Evolutionary conservation across 148 eudicot genomes (phyloP).

Genomic region (Gaultheria prostrata): DNA sequence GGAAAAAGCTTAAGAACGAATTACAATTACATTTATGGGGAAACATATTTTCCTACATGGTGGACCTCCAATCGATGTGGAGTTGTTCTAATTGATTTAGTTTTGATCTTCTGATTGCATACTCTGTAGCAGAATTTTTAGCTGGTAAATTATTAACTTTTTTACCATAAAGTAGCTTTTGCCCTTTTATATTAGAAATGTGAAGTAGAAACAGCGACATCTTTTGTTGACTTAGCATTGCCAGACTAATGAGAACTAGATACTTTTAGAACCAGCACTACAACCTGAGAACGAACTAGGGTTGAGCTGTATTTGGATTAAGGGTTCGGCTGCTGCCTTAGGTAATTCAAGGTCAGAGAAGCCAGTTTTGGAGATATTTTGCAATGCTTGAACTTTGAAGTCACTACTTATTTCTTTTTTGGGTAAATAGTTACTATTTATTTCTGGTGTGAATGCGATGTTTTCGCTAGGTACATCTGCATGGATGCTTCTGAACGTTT

Average conservation of each 20-base stretch:
- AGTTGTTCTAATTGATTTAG: background rate
- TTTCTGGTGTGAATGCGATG: too few species aligned
- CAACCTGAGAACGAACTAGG: background rate
- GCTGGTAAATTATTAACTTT: background rate
- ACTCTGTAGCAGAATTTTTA: background rate
- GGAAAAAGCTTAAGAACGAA: background rate
- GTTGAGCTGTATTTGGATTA: too few species aligned
- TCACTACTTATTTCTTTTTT: too few species aligned
- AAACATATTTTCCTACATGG: background rate
- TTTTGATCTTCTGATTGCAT: conserved; percentile 1
- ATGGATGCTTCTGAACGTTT: background rate
- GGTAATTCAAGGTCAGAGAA: too few species aligned
- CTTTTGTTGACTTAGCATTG: background rate
- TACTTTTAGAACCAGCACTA: background rate
- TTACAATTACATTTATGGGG: background rate
- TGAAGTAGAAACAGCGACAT: background rate
- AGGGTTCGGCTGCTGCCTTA: too few species aligned
- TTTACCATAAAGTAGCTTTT: background rate
- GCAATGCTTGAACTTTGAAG: background rate
- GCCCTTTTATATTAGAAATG: background rate
- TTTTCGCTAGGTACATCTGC: background rate
- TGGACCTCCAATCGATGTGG: background rate
- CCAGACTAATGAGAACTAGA: background rate
- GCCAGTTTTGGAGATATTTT: too few species aligned
- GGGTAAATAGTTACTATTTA: too few species aligned